Conservation (phyloP, 176 grass and related monocot species). For the Oryza glaberrima region DNA sequence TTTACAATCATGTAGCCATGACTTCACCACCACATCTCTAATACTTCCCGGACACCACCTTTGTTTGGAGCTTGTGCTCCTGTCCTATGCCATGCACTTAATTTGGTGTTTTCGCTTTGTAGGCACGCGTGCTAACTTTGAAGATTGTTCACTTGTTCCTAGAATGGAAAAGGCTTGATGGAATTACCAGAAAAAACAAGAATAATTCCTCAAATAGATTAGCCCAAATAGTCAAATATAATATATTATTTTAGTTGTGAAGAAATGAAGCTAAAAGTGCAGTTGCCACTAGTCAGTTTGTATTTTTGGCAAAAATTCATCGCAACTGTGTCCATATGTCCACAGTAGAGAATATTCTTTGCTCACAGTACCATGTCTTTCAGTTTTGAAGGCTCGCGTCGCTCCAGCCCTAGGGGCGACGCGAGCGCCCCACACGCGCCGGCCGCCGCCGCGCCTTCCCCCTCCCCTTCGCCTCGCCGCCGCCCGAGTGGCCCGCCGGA, state of each 20-base stretch:
- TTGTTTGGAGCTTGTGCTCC: constrained; percentile 17
- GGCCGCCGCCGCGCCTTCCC: no score
- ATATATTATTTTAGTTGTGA: constrained; percentile 1
- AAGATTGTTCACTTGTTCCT: constrained; percentile 47
- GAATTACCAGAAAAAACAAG: constrained; percentile 21
- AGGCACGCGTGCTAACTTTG: constrained; percentile 3
- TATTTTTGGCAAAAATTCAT: constrained; percentile 3
- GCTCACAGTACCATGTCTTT: neutral
- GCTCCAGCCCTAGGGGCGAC: no score
- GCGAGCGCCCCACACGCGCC: no score
- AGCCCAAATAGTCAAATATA: constrained; percentile 27
- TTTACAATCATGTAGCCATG: no score
- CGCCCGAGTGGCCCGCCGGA: no score
- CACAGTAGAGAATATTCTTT: neutral
- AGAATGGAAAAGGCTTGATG: constrained; percentile 47
- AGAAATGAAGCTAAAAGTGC: constrained; percentile 26
- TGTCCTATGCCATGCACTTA: neutral
- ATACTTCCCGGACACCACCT: neutral
- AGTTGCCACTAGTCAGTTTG: neutral
- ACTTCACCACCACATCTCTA: no score
- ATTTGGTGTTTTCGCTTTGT: constrained; percentile 21
- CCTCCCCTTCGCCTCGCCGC: no score
- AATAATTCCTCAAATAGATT: constrained; percentile 12
- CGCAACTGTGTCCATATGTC: neutral
- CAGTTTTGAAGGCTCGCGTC: no score